Base-by-base conservation (phyloP, 2,329 filamentous ascomycete genomes). In the Colletotrichum scovillei region DNA sequence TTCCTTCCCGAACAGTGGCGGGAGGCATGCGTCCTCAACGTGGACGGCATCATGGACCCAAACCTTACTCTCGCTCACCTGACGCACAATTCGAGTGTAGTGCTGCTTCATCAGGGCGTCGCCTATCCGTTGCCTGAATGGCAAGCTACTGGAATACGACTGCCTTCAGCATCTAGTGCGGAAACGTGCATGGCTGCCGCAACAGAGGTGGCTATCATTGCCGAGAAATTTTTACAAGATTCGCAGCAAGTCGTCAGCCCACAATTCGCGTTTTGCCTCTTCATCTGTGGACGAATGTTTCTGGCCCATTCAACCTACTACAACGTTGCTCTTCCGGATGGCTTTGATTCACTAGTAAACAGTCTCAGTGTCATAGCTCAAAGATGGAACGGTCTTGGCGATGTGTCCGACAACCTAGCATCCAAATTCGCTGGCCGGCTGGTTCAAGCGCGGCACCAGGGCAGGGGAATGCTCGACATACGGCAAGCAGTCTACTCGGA, bases 1-100 rank as follows among this genome's bases (percentile, higher is more conserved):
- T 84, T 85, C 60, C 78, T 87, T 0, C 85, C 85, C 0, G 81
- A 82, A 57, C 81, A 81, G 65, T 87, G 85, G 85, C 76, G 79
- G 2, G 81, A 82, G 28, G 80, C 81, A 0, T 83, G 84, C 28
- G 84, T 82, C 7, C 75, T 84, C 2, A 84, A 86, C 57, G 76
- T 76, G 9, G 81, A 84, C 62, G 78, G 78, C 19, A 78, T 78
- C 11, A 83, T 87, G 79, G 85, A 87, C 67, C 84, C 85, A 4
- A 87, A 87, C 63, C 77, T 84, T 6, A 42, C 38, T 19, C 38
- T 42, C 38, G 38, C 42, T 85, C 83, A 2, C 84, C 85, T 70
- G 85, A 86, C 67, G 79, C 83, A 1, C 82, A 84, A 2, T 42
- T 42, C 38, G 16, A 42, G 38, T 6, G 82, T 85, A 57, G 82